phyloP scores from a whole-genome alignment of 441 rosid genomes.

The Omphalea diandra region DNA sequence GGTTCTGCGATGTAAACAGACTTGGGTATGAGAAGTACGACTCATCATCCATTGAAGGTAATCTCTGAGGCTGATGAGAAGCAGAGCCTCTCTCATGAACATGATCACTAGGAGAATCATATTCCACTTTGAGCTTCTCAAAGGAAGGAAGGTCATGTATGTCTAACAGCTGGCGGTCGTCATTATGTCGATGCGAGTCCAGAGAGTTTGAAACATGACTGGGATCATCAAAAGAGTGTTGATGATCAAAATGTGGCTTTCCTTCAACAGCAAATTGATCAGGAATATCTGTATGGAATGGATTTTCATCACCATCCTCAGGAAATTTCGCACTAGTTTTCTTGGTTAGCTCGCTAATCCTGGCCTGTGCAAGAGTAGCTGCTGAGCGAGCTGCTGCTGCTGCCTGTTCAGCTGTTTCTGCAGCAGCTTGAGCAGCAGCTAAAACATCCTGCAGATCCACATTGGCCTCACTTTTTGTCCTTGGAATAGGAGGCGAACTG shows the following conservation, averaged over 20 bases:
- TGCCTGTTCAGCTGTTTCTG: slow-evolving; percentile 85
- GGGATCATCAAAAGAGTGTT: slow-evolving; percentile 39
- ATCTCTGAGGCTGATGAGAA: slow-evolving; percentile 53
- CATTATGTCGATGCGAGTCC: slow-evolving; percentile 3
- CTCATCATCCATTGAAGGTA: slow-evolving; percentile 74
- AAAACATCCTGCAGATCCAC: slow-evolving; percentile 82
- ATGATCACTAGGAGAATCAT: slow-evolving; percentile 34
- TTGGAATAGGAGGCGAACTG: slow-evolving; percentile 28
- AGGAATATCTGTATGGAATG: slow-evolving; percentile 44
- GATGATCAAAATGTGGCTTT: slow-evolving; percentile 42
- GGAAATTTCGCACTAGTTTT: slow-evolving; percentile 43
- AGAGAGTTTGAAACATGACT: not conserved
- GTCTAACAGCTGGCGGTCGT: slow-evolving; percentile 30
- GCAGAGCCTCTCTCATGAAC: slow-evolving; percentile 28
- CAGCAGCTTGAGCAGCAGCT: slow-evolving; percentile 88
- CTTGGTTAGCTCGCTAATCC: slow-evolving; percentile 74
- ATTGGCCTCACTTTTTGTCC: slow-evolving; percentile 41
- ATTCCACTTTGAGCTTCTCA: slow-evolving; percentile 28
- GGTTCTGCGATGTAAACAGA: slow-evolving; percentile 48
- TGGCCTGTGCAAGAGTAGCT: slow-evolving; percentile 88
- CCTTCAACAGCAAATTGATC: slow-evolving; percentile 33
- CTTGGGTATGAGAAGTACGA: slow-evolving; percentile 73
- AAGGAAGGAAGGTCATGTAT: slow-evolving; percentile 29
- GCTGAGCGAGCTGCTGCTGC: slow-evolving; percentile 95
- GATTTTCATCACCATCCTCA: slow-evolving; percentile 53